A percentile compares a stretch with the other conserved stretches of the same genome.
These are phyloP conservation scores for Aspergillus melleus DNA, from an alignment of 2,329 filamentous ascomycete genomes.

Conservation along the genomic window DNA sequence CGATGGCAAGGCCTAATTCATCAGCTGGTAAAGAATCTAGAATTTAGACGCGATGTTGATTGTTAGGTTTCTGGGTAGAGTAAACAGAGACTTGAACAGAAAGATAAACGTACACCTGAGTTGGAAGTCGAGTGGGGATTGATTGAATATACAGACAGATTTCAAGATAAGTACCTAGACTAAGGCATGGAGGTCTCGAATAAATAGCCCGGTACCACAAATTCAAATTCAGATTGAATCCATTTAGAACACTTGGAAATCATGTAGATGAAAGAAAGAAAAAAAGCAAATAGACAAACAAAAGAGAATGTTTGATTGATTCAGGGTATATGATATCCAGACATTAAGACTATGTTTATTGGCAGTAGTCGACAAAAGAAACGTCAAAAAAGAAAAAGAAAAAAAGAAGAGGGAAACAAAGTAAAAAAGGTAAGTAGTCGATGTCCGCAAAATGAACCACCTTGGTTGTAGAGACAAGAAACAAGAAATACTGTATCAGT, in stretches of 20 bases:
- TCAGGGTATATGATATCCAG: constrained; percentile 1
- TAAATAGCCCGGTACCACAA: no score
- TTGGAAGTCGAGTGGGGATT: no score
- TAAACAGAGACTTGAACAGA: no score
- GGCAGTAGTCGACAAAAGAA: not conserved
- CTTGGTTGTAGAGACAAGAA: not conserved
- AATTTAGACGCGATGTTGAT: not conserved
- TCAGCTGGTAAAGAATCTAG: not conserved
- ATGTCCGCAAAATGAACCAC: not conserved
- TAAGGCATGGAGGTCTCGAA: no score
- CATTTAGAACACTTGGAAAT: not conserved
- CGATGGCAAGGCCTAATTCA: constrained; percentile 56
- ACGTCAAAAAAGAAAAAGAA: not conserved
- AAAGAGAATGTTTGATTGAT: not conserved
- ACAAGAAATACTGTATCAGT: not conserved
- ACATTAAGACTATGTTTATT: not conserved
- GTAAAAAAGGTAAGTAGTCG: not conserved
- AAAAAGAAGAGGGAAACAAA: not conserved
- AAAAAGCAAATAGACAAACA: not conserved
- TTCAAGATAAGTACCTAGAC: no score
- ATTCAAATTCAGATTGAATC: not conserved
- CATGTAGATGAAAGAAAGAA: not conserved
- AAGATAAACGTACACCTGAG: no score
- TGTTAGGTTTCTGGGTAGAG: not conserved
- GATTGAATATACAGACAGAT: no score